phyloP scores from a whole-genome alignment of 345 rosid genomes.

The Carallia brachiata region DNA sequence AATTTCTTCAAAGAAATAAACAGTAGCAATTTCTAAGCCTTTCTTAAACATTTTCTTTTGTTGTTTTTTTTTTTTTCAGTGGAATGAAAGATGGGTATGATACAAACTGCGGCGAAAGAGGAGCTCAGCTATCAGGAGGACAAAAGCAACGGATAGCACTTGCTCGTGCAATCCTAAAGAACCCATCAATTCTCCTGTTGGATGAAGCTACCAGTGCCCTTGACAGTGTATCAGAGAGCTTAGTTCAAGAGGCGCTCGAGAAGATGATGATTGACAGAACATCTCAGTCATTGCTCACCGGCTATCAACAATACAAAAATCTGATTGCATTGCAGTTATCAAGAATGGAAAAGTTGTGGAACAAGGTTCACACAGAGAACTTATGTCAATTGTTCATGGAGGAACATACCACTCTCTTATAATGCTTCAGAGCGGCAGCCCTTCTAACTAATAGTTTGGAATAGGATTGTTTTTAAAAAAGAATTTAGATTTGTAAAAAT shows the following conservation, averaged over 20 bases:
- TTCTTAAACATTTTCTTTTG: neutral
- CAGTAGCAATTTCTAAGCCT: neutral
- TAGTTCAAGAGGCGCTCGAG: conserved; percentile 63
- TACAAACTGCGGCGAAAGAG: conserved; percentile 64
- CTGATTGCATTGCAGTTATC: conserved; percentile 49
- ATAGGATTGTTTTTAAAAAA: neutral
- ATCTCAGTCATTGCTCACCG: conserved; percentile 55
- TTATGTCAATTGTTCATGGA: conserved; percentile 33
- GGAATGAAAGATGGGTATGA: conserved; percentile 70
- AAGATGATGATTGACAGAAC: conserved; percentile 61
- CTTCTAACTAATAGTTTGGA: conserved; percentile 24
- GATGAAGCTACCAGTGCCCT: conserved; percentile 83
- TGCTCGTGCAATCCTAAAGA: conserved; percentile 66
- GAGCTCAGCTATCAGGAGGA: conserved; percentile 68
- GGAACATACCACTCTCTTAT: conserved; percentile 49
- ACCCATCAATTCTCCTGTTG: conserved; percentile 57
- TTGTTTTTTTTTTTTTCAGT: conserved; percentile 21
- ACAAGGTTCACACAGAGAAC: conserved; percentile 54
- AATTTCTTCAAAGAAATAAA: too few species aligned
- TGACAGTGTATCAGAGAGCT: conserved; percentile 54
- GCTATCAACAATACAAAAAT: conserved; percentile 58
- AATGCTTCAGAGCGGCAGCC: conserved; percentile 35
- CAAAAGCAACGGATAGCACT: conserved; percentile 73
- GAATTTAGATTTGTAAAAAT: neutral
- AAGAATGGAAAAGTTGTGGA: conserved; percentile 52